Percentiles rank a stretch among this genome's conserved stretches.
Evolutionary conservation across 306 rosid species (phyloP).

Genomic region (Ziziphus jujuba): DNA sequence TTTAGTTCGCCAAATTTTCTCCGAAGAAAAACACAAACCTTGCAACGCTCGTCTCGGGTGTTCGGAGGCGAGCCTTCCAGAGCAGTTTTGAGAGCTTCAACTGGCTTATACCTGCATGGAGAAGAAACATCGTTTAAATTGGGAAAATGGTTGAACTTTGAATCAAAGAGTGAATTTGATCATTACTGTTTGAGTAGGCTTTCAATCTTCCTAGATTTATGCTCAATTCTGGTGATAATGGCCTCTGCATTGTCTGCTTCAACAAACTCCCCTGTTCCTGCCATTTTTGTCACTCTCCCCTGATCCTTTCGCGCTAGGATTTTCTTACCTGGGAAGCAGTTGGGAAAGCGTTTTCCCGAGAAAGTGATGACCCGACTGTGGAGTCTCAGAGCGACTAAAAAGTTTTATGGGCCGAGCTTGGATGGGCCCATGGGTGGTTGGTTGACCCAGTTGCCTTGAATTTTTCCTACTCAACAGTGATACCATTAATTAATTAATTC

Average conservation of each 20-base stretch:
- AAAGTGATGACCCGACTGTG: conserved; percentile 13
- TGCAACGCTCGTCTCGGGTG: conserved; percentile 92
- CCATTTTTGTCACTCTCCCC: conserved; percentile 35
- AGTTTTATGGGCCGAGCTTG: neutral
- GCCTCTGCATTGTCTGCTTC: conserved; percentile 94
- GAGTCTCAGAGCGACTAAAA: neutral
- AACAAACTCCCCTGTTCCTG: conserved; percentile 57
- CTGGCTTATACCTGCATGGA: conserved; percentile 63
- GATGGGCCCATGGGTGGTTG: neutral
- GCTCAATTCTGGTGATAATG: conserved; percentile 89
- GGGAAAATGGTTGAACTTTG: neutral
- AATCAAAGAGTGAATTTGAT: conserved; percentile 7
- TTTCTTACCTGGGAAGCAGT: conserved; percentile 11
- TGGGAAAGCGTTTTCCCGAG: conserved; percentile 11
- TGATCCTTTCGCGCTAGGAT: neutral
- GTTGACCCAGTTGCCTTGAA: too few relatives aligned
- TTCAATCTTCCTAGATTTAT: conserved; percentile 91
- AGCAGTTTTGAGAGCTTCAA: conserved; percentile 95
- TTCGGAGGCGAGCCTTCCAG: conserved; percentile 92
- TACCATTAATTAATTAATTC: too few relatives aligned
- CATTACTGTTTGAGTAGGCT: conserved; percentile 84
- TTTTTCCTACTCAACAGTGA: too few relatives aligned
- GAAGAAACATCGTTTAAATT: neutral
- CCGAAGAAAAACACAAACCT: conserved; percentile 32
- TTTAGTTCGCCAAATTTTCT: neutral